Evolutionary conservation across 177 flowering plant genomes (phyloP).

Genomic region (Vitis hybrid): DNA sequence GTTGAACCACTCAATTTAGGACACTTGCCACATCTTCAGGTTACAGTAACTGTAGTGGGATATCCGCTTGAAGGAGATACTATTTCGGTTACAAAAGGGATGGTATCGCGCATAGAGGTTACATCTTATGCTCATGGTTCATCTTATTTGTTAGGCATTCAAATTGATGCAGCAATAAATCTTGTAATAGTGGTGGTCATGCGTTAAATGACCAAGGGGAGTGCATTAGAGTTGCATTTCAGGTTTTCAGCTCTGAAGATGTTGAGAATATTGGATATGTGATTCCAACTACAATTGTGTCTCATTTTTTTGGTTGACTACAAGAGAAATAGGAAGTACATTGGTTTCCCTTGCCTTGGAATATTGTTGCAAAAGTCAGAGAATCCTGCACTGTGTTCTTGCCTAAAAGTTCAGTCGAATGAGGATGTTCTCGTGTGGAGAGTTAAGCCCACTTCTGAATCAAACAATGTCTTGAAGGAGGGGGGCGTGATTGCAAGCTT

Average conservation of each 20-base stretch:
- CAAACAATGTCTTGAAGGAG: too few relatives aligned
- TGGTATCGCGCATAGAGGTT: slow-evolving; percentile 97
- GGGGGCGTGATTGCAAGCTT: too few relatives aligned
- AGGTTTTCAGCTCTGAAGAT: slow-evolving; percentile 96
- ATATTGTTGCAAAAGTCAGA: too few relatives aligned
- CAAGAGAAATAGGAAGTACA: slow-evolving; percentile 82
- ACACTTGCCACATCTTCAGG: too few relatives aligned
- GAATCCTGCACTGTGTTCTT: too few relatives aligned
- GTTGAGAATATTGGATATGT: slow-evolving; percentile 98
- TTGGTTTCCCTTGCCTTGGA: slow-evolving; percentile 88
- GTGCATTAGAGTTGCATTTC: slow-evolving; percentile 98
- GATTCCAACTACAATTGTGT: slow-evolving; percentile 92
- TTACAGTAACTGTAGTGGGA: too few relatives aligned
- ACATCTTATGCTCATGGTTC: slow-evolving; percentile 97
- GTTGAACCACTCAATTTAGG: too few relatives aligned
- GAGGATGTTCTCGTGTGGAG: too few relatives aligned
- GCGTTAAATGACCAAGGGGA: slow-evolving; percentile 96
- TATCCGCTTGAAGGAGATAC: slow-evolving; percentile 67
- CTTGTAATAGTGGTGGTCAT: slow-evolving; percentile 99
- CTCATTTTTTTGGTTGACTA: slow-evolving; percentile 90
- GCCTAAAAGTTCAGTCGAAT: too few relatives aligned
- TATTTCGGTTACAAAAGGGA: slow-evolving; percentile 95
- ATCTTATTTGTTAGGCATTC: slow-evolving; percentile 53
- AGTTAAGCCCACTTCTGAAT: too few relatives aligned
- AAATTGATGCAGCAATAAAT: slow-evolving; percentile 79